These are phyloP conservation scores for Arthrocladium fulminans DNA, from an alignment of 2,329 filamentous ascomycete species.

Conservation along the genomic window DNA sequence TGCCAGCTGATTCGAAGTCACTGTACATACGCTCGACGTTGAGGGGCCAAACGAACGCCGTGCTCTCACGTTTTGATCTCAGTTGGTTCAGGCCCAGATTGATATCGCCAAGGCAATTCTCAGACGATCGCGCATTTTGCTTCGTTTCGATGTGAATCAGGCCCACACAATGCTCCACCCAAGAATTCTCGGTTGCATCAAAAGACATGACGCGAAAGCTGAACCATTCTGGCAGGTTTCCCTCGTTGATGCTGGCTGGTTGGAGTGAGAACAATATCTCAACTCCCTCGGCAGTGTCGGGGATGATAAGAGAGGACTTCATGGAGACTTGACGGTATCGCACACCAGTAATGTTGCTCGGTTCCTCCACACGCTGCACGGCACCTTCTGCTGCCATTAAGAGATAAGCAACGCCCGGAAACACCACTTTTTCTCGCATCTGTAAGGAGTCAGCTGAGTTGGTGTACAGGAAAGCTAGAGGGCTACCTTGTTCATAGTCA, in stretches of 20 bases:
- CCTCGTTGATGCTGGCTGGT: background rate
- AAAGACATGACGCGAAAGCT: background rate
- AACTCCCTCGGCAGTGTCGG: background rate
- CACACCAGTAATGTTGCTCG: background rate
- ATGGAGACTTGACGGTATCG: background rate
- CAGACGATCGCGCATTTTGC: background rate
- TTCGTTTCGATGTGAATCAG: background rate
- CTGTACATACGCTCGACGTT: too few relatives aligned
- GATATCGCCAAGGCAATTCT: background rate
- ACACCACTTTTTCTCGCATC: slow-evolving; percentile 19
- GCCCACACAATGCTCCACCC: background rate
- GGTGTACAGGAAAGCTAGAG: too few relatives aligned
- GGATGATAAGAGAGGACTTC: background rate
- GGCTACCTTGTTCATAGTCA: slow-evolving; percentile 25
- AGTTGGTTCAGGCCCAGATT: too few relatives aligned
- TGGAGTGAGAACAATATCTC: background rate
- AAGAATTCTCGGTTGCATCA: background rate
- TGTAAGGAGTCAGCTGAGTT: too few relatives aligned
- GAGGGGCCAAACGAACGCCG: too few relatives aligned
- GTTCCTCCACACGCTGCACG: background rate
- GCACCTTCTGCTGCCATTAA: slow-evolving; percentile 25
- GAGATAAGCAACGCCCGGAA: slow-evolving; percentile 27
- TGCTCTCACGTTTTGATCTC: too few relatives aligned
- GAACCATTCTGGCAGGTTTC: background rate
- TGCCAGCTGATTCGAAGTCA: background rate